Conservation (phyloP, 192 early-diverging fungal genomes). For the Coemansia biformis region DNA sequence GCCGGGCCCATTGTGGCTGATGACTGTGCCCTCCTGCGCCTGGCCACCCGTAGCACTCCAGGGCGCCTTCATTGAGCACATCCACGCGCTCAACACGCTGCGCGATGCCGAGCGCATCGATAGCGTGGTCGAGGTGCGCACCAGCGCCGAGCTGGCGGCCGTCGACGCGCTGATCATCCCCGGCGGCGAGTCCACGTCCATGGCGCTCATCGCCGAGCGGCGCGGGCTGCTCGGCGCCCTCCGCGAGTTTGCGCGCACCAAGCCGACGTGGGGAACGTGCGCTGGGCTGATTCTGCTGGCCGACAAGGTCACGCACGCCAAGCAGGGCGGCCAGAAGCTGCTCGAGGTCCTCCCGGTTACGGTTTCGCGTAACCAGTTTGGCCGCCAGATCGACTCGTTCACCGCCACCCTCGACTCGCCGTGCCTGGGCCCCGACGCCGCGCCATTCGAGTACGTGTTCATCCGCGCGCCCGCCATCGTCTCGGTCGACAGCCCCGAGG, state of each 20-base stretch:
- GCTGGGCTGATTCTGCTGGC: conserved; percentile 93
- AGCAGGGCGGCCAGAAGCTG: conserved; percentile 80
- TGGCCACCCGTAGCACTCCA: conserved; percentile 87
- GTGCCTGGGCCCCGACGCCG: conserved; percentile 28
- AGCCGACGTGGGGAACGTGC: conserved; percentile 92
- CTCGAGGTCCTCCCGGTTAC: conserved; percentile 77
- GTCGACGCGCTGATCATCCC: conserved; percentile 92
- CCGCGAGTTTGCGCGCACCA: conserved; percentile 65
- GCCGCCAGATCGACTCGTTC: conserved; percentile 90
- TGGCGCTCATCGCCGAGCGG: conserved; percentile 87
- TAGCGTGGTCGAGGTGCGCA: conserved; percentile 56
- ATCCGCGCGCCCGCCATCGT: conserved; percentile 92
- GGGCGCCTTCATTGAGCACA: conserved; percentile 92
- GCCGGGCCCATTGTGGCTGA: no score
- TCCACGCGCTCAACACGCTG: conserved; percentile 72
- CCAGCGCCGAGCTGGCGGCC: conserved; percentile 58
- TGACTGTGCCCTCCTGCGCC: no score
- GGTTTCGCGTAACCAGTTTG: conserved; percentile 92
- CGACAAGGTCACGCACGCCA: conserved; percentile 63
- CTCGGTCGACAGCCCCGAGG: conserved; percentile 59
- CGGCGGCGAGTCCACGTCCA: conserved; percentile 92
- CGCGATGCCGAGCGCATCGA: conserved; percentile 50
- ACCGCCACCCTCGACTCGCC: conserved; percentile 60
- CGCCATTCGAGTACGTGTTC: conserved; percentile 69
- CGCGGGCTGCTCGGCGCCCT: conserved; percentile 74